These are phyloP conservation scores for Heliamphora pulchella DNA, from an alignment of 179 eudicot genomes.

Conservation along the genomic window DNA sequence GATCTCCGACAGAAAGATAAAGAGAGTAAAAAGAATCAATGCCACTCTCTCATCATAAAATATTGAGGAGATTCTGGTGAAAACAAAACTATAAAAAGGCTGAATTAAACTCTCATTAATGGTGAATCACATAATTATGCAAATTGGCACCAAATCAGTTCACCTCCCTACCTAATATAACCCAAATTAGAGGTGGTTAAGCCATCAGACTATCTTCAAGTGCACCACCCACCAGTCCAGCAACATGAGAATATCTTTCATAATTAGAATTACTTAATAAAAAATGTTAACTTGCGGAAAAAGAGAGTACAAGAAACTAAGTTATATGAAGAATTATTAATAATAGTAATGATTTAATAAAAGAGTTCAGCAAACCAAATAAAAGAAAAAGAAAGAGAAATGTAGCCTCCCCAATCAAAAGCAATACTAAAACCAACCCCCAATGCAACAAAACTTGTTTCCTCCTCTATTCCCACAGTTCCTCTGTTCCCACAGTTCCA, in stretches of 20 bases:
- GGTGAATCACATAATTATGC: background rate
- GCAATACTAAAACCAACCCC: too few relatives aligned
- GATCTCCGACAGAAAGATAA: background rate
- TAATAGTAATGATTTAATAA: too few relatives aligned
- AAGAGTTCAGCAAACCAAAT: too few relatives aligned
- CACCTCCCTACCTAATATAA: background rate
- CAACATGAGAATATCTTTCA: background rate
- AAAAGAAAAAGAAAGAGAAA: too few relatives aligned
- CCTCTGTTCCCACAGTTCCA: too few relatives aligned
- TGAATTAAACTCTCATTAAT: background rate
- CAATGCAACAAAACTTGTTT: too few relatives aligned
- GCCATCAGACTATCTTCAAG: background rate
- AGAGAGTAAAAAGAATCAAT: background rate
- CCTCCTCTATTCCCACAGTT: too few relatives aligned
- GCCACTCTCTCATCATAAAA: background rate
- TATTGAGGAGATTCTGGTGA: background rate
- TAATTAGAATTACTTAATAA: background rate
- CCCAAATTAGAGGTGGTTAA: background rate
- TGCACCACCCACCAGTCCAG: background rate
- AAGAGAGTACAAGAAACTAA: background rate
- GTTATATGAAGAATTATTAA: background rate
- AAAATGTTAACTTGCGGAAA: background rate
- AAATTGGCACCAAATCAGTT: slow-evolving; percentile 6
- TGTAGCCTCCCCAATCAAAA: too few relatives aligned
- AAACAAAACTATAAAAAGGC: background rate